phyloP scores from a whole-genome alignment of 2,329 filamentous ascomycete species.

The Ceratocystis destructans region DNA sequence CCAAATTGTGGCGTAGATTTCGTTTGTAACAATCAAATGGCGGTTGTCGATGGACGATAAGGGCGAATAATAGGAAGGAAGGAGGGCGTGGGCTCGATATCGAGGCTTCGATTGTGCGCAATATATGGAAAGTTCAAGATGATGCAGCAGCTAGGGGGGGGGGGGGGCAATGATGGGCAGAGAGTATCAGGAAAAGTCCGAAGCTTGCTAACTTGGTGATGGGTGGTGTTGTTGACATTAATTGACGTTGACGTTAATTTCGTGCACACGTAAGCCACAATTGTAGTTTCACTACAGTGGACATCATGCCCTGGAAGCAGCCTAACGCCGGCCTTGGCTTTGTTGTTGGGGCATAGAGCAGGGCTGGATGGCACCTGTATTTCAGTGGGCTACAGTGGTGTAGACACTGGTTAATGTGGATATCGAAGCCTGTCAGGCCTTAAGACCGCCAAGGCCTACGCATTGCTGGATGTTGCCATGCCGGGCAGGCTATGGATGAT shows the following conservation, averaged over 20 bases:
- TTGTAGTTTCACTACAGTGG: conserved; percentile 4
- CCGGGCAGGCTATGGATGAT: too few species aligned
- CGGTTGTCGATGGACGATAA: neutral
- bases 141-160: neutral
- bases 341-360: neutral
- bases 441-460: too few species aligned
- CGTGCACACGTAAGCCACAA: conserved; percentile 20
- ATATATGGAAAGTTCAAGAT: neutral
- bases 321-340: neutral
- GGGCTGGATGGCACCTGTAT: neutral
- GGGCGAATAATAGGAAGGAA: neutral
- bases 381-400: neutral
- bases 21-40: neutral
- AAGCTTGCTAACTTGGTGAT: neutral
- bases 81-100: neutral
- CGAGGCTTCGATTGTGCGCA: neutral
- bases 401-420: neutral
- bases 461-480: too few species aligned
- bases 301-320: neutral
- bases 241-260: conserved; percentile 6
- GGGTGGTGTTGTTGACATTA: neutral
- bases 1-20: neutral
- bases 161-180: neutral
- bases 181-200: neutral
- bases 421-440: neutral